Percentiles rank a stretch among this genome's conserved stretches.
Conservation (phyloP, 2,329 filamentous ascomycete species). For the Fusarium tanahbumbuense region DNA sequence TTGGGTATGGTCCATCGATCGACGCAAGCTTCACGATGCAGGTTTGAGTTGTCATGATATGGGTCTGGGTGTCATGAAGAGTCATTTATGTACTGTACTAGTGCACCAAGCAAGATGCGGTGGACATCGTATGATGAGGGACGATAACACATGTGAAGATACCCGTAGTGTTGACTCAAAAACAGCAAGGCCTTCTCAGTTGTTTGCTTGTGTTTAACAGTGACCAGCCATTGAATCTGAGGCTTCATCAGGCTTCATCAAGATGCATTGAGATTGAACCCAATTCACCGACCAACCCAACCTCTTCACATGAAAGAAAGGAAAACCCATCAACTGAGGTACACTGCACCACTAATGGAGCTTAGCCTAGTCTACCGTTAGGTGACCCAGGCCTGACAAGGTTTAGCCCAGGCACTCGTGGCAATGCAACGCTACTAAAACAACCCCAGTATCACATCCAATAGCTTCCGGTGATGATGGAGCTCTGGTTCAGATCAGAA, state of each 20-base stretch:
- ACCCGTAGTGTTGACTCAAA: neutral
- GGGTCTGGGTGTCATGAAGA: conserved; percentile 17
- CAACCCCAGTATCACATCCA: conserved; percentile 35
- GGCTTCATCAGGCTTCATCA: conserved; percentile 1
- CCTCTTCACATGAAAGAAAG: neutral
- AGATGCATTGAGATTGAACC: neutral
- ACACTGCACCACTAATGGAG: neutral
- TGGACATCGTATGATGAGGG: conserved; percentile 18
- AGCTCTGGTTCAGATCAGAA: conserved; percentile 6
- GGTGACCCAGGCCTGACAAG: conserved; percentile 16
- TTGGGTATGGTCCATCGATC: conserved; percentile 14
- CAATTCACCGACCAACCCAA: conserved; percentile 23
- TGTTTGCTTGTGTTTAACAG: neutral
- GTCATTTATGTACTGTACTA: conserved; percentile 3
- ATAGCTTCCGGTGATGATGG: conserved; percentile 27
- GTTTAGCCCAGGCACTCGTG: conserved; percentile 37
- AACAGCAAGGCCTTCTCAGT: neutral
- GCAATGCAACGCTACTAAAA: conserved; percentile 33
- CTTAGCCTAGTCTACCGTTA: conserved; percentile 6
- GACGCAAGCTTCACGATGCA: conserved; percentile 25
- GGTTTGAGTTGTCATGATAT: conserved; percentile 31
- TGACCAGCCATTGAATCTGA: neutral
- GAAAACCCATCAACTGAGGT: neutral
- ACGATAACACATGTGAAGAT: neutral
- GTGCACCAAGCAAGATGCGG: conserved; percentile 7